Percentiles rank a stretch among this genome's conserved stretches.
phyloP scores from a whole-genome alignment of 768 basidiomycete genomes.

The Saitozyma podzolica region DNA sequence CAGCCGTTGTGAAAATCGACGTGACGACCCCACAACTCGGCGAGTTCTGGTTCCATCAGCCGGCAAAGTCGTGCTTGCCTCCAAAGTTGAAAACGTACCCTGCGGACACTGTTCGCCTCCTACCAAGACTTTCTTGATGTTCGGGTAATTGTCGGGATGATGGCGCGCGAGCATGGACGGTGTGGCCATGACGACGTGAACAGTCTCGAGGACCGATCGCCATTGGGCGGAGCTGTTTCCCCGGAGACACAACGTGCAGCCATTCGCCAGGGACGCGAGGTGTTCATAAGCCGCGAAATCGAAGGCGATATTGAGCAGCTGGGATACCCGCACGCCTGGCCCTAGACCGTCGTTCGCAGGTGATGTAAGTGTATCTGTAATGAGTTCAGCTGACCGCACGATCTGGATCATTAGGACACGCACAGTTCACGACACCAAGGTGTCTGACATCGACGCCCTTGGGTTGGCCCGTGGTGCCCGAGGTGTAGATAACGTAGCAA shows the following conservation, averaged over 20 bases:
- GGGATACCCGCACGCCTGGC: constrained; percentile 62
- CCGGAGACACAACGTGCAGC: constrained; percentile 60
- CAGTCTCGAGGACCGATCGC: constrained; percentile 58
- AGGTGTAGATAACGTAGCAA: constrained; percentile 64
- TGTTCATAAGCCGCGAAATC: constrained; percentile 70
- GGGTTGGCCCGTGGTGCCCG: constrained; percentile 62
- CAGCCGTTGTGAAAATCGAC: constrained; percentile 60
- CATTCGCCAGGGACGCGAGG: constrained; percentile 59
- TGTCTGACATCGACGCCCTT: constrained; percentile 67
- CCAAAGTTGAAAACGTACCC: constrained; percentile 9
- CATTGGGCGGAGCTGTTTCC: constrained; percentile 61
- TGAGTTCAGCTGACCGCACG: too few relatives aligned
- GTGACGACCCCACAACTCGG: constrained; percentile 57
- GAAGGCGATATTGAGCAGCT: constrained; percentile 66
- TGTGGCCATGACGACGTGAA: constrained; percentile 61
- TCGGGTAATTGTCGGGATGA: constrained; percentile 60
- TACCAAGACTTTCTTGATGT: constrained; percentile 60
- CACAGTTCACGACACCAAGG: constrained; percentile 63
- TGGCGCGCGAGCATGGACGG: constrained; percentile 60
- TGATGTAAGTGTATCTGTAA: constrained; percentile 53
- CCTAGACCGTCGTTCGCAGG: constrained; percentile 64
- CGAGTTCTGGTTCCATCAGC: constrained; percentile 36
- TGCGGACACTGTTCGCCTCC: constrained; percentile 63
- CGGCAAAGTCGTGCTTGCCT: not conserved
- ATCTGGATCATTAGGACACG: constrained; percentile 22